Evolutionary conservation across 116 monocot genomes (phyloP).

Genomic region (Phalaenopsis hybrid): DNA sequence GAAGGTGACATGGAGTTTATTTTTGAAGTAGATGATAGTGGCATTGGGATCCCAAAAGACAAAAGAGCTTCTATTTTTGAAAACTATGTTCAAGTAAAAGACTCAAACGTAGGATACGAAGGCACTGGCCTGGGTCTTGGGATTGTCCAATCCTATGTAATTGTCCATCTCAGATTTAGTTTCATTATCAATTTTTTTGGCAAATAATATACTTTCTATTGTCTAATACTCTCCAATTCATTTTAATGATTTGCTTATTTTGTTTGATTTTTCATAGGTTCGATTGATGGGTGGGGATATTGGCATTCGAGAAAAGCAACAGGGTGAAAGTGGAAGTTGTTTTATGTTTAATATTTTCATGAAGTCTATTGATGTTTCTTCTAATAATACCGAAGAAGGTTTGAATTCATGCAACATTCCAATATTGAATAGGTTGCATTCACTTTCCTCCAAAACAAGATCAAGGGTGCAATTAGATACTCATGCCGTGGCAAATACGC

Average conservation of each 20-base stretch:
- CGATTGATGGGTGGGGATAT: conserved; percentile 93
- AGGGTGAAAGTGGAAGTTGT: conserved; percentile 59
- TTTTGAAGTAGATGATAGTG: conserved; percentile 86
- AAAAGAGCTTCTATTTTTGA: conserved; percentile 80
- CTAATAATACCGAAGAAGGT: conserved; percentile 1
- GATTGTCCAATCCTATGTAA: conserved; percentile 89
- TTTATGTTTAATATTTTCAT: conserved; percentile 80
- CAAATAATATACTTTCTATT: not conserved
- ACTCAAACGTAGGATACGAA: conserved; percentile 25
- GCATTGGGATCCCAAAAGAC: conserved; percentile 76
- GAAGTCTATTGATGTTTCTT: conserved; percentile 20
- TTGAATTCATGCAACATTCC: not conserved
- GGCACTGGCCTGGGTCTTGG: conserved; percentile 94
- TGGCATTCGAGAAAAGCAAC: conserved; percentile 55
- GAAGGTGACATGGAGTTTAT: conserved; percentile 39
- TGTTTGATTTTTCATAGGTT: conserved; percentile 35
- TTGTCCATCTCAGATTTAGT: not conserved
- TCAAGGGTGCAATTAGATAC: not conserved
- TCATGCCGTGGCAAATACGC: not conserved
- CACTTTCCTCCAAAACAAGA: not conserved
- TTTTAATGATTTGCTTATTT: not conserved
- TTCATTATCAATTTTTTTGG: not conserved
- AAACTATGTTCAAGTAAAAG: conserved; percentile 85
- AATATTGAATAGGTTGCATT: conserved; percentile 1
- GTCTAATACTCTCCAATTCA: not conserved